Percentiles rank a stretch among this genome's conserved stretches.
Evolutionary conservation across 805 yeast species (phyloP).

Genomic region (Lipomyces starkeyi): DNA sequence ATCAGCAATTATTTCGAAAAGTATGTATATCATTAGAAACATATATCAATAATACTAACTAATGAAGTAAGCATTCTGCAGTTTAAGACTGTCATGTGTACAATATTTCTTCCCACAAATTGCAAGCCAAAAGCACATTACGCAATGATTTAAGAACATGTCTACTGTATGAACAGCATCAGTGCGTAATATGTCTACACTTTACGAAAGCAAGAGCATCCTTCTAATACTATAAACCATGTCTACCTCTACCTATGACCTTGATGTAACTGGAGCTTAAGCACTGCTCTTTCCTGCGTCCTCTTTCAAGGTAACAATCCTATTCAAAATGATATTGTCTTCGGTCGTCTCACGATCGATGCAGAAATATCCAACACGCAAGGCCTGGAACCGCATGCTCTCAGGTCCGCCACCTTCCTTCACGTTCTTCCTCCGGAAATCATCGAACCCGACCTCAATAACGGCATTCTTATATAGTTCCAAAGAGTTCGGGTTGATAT

Average conservation of each 20-base stretch:
- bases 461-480: constrained; percentile 66
- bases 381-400: constrained; percentile 95
- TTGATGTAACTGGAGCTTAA: background rate
- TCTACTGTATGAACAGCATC: background rate
- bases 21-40: background rate
- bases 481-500: constrained; percentile 81
- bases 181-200: background rate
- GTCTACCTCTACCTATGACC: background rate
- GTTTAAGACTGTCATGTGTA: background rate
- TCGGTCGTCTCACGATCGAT: constrained; percentile 76
- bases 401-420: constrained; percentile 64
- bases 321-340: constrained; percentile 73
- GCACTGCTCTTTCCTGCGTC: constrained; percentile 48
- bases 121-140: background rate
- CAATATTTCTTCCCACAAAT: background rate
- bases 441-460: constrained; percentile 77
- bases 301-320: constrained; percentile 92
- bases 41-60: background rate
- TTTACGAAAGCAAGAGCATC: background rate
- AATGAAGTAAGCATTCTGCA: background rate
- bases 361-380: constrained; percentile 95
- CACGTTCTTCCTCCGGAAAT: constrained; percentile 66
- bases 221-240: background rate
- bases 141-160: background rate
- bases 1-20: too few relatives aligned